Percentiles rank a stretch among this genome's conserved stretches.
Conservation (phyloP, 2,329 filamentous ascomycete genomes). For the Karstenula rhodostoma region DNA sequence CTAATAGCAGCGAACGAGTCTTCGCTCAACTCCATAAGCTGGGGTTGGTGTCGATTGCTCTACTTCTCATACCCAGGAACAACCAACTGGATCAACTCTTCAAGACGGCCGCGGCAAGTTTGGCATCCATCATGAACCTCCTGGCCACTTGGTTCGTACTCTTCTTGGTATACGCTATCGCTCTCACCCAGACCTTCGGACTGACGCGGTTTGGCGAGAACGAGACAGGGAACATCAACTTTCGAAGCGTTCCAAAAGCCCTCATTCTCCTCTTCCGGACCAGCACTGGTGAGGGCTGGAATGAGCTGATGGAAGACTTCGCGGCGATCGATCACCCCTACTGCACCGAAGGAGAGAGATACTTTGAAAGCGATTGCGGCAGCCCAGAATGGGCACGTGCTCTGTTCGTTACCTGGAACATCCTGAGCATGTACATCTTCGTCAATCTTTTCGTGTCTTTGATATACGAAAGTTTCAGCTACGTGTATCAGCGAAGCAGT, state of each 20-base stretch:
- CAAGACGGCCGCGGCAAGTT: conserved; percentile 95
- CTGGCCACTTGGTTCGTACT: conserved; percentile 97
- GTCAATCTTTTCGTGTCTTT: conserved; percentile 97
- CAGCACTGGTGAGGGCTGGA: conserved; percentile 96
- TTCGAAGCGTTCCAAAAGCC: conserved; percentile 91
- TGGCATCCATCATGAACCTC: conserved; percentile 88
- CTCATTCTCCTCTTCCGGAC: conserved; percentile 92
- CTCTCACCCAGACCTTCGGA: conserved; percentile 93
- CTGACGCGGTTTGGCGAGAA: conserved; percentile 83
- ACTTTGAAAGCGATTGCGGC: conserved; percentile 91
- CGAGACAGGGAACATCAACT: conserved; percentile 83
- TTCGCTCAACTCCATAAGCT: conserved; percentile 90
- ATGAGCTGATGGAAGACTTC: conserved; percentile 95
- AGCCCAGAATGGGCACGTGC: conserved; percentile 87
- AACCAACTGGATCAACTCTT: conserved; percentile 97
- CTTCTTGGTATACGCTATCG: conserved; percentile 95
- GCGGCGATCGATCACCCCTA: conserved; percentile 80
- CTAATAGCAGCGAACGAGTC: conserved; percentile 61
- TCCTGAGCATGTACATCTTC: conserved; percentile 99
- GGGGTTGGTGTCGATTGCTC: conserved; percentile 87
- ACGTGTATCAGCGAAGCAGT: conserved; percentile 96
- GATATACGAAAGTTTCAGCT: conserved; percentile 99
- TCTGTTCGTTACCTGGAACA: conserved; percentile 96
- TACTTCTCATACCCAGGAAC: conserved; percentile 93
- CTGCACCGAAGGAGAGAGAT: conserved; percentile 75